phyloP scores from a whole-genome alignment of 768 basidiomycete genomes.

The Rhizopogon roseolus region DNA sequence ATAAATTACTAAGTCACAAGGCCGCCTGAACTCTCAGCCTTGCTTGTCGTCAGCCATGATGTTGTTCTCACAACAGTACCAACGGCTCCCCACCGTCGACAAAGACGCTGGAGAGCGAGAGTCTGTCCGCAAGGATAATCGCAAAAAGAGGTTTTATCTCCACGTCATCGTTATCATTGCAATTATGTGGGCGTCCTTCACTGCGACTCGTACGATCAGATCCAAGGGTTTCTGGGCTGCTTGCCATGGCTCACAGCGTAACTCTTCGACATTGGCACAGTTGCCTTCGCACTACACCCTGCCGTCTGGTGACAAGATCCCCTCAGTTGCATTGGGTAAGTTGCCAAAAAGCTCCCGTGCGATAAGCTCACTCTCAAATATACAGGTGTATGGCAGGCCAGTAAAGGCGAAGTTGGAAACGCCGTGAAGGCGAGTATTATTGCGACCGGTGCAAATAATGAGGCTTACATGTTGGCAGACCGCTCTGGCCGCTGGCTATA shows the following conservation, averaged over 20 bases:
- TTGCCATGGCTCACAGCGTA: slow-evolving; percentile 16
- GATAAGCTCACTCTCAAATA: slow-evolving; percentile 1
- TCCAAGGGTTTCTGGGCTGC: slow-evolving; percentile 15
- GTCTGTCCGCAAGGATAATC: background rate
- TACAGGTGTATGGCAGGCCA: slow-evolving; percentile 61
- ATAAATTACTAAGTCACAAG: too few relatives aligned
- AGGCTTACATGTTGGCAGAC: slow-evolving; percentile 26
- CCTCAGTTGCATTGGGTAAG: slow-evolving; percentile 60
- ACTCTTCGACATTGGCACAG: slow-evolving; percentile 14
- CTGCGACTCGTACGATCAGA: slow-evolving; percentile 14
- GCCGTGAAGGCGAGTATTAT: slow-evolving; percentile 52
- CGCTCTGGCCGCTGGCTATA: slow-evolving; percentile 59
- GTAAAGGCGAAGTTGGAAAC: slow-evolving; percentile 51
- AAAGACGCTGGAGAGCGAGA: slow-evolving; percentile 5
- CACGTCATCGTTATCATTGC: slow-evolving; percentile 12
- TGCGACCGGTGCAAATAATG: too few relatives aligned
- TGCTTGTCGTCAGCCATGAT: slow-evolving; percentile 14
- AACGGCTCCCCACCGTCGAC: slow-evolving; percentile 19
- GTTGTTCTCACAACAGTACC: slow-evolving; percentile 19
- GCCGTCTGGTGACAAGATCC: slow-evolving; percentile 65
- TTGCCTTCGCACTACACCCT: slow-evolving; percentile 50
- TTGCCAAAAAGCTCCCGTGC: background rate
- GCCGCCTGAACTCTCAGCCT: background rate
- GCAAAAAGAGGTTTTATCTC: slow-evolving; percentile 21
- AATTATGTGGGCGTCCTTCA: slow-evolving; percentile 18